Evolutionary conservation across 805 yeast genomes (phyloP).

Genomic region (Pichia membranifaciens): DNA sequence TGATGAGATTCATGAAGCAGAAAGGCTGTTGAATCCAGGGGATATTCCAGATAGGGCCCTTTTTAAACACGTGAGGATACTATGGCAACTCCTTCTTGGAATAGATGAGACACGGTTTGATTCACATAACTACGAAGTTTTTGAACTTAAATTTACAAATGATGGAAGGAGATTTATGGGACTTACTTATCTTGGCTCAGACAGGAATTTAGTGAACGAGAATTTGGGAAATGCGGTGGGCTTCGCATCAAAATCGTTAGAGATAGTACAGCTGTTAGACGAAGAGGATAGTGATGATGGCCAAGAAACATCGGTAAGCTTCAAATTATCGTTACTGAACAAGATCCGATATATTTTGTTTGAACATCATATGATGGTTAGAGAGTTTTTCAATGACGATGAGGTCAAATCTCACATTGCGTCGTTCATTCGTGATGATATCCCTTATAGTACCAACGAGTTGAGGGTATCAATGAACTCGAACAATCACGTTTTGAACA

Average conservation of each 20-base stretch:
- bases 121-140: slow-evolving; percentile 13
- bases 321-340: slow-evolving; percentile 9
- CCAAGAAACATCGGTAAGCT: slow-evolving; percentile 5
- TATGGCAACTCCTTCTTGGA: slow-evolving; percentile 25
- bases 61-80: slow-evolving; percentile 16
- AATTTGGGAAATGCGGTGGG: slow-evolving; percentile 7
- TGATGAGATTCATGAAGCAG: slow-evolving; percentile 12
- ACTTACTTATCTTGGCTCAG: slow-evolving; percentile 3
- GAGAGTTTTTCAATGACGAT: slow-evolving; percentile 1
- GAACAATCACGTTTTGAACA: slow-evolving; percentile 1
- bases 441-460: background rate
- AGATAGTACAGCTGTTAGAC: slow-evolving; percentile 7
- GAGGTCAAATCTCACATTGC: background rate
- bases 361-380: slow-evolving; percentile 7
- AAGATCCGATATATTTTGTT: slow-evolving; percentile 7
- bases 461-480: background rate
- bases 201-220: background rate
- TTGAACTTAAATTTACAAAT: slow-evolving; percentile 14
- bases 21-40: slow-evolving; percentile 1
- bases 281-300: background rate
- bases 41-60: slow-evolving; percentile 7
- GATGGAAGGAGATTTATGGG: background rate
- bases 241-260: background rate
- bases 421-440: background rate
- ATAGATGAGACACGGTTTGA: slow-evolving; percentile 20